Evolutionary conservation across 2,329 filamentous ascomycete genomes (phyloP).

Genomic region (Cordyceps militaris): DNA sequence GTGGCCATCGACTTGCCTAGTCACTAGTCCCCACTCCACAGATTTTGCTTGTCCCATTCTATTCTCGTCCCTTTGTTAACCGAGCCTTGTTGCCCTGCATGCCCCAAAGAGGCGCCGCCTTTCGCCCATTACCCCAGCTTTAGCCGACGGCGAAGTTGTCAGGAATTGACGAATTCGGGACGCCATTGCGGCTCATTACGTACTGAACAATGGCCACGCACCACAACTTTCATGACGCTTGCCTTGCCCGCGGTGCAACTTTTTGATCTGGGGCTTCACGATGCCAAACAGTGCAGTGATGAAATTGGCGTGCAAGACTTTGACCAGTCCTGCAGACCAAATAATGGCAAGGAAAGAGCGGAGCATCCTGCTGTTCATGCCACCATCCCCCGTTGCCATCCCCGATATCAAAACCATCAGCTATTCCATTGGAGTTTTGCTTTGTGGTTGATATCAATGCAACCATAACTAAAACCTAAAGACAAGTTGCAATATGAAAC

Average conservation of each 20-base stretch:
- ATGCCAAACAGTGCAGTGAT: too few relatives aligned
- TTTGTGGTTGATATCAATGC: too few relatives aligned
- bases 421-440: too few relatives aligned
- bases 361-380: too few relatives aligned
- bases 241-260: neutral
- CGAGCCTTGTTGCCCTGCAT: conserved; percentile 3
- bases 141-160: neutral
- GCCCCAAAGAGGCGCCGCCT: neutral
- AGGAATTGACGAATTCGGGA: conserved; percentile 9
- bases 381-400: too few relatives aligned
- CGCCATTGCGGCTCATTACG: conserved; percentile 10
- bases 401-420: too few relatives aligned
- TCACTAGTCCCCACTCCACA: neutral
- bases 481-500: neutral
- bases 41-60: neutral
- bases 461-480: too few relatives aligned
- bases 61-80: neutral
- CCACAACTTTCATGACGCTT: neutral
- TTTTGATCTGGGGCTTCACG: neutral
- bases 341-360: too few relatives aligned
- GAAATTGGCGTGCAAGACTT: too few relatives aligned
- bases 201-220: neutral
- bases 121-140: conserved; percentile 7
- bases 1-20: neutral
- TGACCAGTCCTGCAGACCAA: too few relatives aligned